phyloP scores from a whole-genome alignment of 1,284 basidiomycete genomes.

The Ganoderma lingzhi region DNA sequence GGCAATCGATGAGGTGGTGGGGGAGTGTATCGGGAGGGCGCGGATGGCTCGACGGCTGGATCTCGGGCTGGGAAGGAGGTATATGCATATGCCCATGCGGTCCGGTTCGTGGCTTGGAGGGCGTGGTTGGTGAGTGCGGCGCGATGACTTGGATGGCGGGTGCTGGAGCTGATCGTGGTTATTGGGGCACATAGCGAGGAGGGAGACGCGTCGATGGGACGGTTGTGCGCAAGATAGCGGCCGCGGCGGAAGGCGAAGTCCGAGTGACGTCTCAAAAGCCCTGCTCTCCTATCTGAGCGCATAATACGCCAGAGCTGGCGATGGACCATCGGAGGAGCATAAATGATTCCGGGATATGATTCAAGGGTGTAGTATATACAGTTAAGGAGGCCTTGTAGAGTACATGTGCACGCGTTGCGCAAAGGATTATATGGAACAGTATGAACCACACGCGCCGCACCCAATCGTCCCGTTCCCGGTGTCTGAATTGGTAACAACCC shows the following conservation, averaged over 20 bases:
- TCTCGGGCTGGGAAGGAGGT: neutral
- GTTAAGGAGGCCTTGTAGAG: constrained; percentile 12
- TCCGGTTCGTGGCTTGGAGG: constrained; percentile 21
- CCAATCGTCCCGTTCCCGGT: neutral
- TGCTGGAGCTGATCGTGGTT: neutral
- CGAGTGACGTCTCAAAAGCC: neutral
- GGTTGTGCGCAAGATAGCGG: constrained; percentile 1
- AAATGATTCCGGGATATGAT: neutral
- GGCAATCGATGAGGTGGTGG: constrained; percentile 11
- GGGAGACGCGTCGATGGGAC: neutral
- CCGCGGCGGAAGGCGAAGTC: constrained; percentile 1
- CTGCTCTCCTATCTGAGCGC: neutral
- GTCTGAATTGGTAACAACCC: neutral
- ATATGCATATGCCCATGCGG: neutral
- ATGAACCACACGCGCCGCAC: neutral
- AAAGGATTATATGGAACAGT: constrained; percentile 2
- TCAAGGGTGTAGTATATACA: constrained; percentile 11
- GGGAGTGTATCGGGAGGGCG: constrained; percentile 11
- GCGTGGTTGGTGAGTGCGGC: constrained; percentile 21
- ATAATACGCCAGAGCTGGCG: neutral
- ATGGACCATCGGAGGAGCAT: neutral
- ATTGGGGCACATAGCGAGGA: neutral
- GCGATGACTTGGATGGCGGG: neutral
- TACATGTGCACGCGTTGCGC: constrained; percentile 12
- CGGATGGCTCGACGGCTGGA: neutral